These are phyloP conservation scores for Cyanophora paradoxa DNA, from an alignment of 78 protist genomes.

Conservation along the genomic window DNA sequence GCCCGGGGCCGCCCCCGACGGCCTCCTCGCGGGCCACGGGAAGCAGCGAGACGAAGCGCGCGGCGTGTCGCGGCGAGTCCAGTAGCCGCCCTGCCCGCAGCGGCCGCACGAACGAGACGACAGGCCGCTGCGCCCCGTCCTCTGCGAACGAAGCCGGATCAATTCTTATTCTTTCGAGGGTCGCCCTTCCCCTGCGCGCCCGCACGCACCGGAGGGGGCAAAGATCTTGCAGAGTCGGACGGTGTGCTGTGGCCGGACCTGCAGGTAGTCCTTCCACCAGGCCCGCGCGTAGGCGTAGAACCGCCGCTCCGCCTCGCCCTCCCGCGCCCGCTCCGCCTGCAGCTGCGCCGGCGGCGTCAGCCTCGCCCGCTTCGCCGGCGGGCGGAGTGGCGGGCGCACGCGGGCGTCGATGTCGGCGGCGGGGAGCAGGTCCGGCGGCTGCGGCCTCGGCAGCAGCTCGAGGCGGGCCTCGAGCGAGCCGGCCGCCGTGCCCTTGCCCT, in stretches of 20 bases:
- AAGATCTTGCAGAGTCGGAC: constrained; percentile 26
- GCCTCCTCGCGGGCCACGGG: background rate
- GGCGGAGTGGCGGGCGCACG: background rate
- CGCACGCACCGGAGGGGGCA: too few relatives aligned
- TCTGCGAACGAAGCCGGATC: too few relatives aligned
- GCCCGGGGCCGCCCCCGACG: too few relatives aligned
- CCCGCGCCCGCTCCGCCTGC: constrained; percentile 1
- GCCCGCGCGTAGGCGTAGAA: constrained; percentile 22
- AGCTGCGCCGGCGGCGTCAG: background rate
- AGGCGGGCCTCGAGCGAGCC: background rate
- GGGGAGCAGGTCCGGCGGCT: background rate
- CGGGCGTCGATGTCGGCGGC: too few relatives aligned
- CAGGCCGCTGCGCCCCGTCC: constrained; percentile 8
- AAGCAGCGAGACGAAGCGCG: constrained; percentile 42
- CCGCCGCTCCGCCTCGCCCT: constrained; percentile 25
- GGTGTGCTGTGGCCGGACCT: background rate
- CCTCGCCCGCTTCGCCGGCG: background rate
- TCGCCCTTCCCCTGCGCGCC: too few relatives aligned
- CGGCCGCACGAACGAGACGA: constrained; percentile 15
- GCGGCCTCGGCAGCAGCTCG: background rate
- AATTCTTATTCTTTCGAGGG: too few relatives aligned
- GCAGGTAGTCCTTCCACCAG: constrained; percentile 41
- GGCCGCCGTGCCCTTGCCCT: background rate
- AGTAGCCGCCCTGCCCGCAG: constrained; percentile 12
- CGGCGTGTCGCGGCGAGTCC: constrained; percentile 10